A percentile compares a stretch with the other conserved stretches of the same genome.
Conservation (phyloP, 2,329 filamentous ascomycete genomes). For the Ascochyta koolunga region DNA sequence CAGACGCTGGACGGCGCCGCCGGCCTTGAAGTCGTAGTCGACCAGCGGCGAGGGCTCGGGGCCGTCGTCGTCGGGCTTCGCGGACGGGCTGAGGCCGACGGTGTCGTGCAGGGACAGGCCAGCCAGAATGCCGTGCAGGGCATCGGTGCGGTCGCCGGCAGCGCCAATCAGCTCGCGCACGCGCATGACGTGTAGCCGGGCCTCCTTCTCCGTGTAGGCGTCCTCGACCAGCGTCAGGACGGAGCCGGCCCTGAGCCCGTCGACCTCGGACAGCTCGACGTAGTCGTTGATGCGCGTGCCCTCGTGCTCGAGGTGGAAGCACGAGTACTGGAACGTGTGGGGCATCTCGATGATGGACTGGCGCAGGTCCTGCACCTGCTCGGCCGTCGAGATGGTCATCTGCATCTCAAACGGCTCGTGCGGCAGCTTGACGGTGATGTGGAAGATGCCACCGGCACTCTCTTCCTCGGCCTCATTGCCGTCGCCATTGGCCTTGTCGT, state of each 20-base stretch:
- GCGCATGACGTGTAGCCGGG: constrained; percentile 89
- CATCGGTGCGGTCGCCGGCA: constrained; percentile 85
- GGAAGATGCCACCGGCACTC: constrained; percentile 58
- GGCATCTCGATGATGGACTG: constrained; percentile 96
- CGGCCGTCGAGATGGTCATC: constrained; percentile 88
- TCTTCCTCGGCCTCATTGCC: constrained; percentile 34
- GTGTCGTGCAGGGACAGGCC: constrained; percentile 87
- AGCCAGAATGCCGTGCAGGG: constrained; percentile 81
- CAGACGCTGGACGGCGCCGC: constrained; percentile 71
- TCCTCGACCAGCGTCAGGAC: constrained; percentile 86
- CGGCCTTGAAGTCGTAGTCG: constrained; percentile 77
- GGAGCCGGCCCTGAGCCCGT: constrained; percentile 76
- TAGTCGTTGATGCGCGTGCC: constrained; percentile 94
- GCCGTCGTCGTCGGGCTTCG: constrained; percentile 38
- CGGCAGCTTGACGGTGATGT: constrained; percentile 81
- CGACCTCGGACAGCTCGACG: constrained; percentile 86
- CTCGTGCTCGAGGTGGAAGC: constrained; percentile 94
- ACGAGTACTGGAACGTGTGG: constrained; percentile 93
- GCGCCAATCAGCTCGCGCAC: constrained; percentile 93
- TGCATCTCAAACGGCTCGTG: constrained; percentile 79
- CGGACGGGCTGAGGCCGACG: constrained; percentile 58
- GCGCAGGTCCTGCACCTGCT: constrained; percentile 96
- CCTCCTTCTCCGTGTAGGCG: constrained; percentile 98
- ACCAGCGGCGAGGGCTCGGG: constrained; percentile 54
- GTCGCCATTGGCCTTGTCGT: constrained; percentile 25